Base-by-base conservation (phyloP, 2,329 filamentous ascomycete species). In the Dothideomycetes sp. region DNA sequence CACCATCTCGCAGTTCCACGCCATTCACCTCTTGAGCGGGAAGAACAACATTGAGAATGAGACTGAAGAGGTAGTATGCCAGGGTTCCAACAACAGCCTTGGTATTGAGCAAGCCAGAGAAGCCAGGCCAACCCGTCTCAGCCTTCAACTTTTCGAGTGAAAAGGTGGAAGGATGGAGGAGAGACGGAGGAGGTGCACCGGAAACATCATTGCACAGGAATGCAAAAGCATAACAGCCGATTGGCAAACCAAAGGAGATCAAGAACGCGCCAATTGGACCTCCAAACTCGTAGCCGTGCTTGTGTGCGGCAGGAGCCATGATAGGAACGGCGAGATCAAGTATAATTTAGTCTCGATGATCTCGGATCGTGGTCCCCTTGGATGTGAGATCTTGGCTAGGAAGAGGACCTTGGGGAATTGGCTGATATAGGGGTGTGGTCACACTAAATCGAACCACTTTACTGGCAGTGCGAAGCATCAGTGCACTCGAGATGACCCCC, bases 161-260 rank as follows among this genome's bases (percentile, higher is more conserved):
- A 32, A 58, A 48, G n/a, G 49, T 51, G 4, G 54, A 53, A 22
- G 84, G 87, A 49, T 73, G 70, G 29, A 94, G 72, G 7, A 89
- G 70, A 3, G 84, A 86, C 3, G 88, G 86, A 3, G 84, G 80
- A 34, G 89, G 91, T 57, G 91, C 96, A 43, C 91, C 89, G 7
- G 85, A 81, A 47, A 93, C 69, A 59, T 96, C 88, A 65, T 95
- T 96, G 72, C 89, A 95, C 52, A 81, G 69, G 56, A 95, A 94
- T 34, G 79, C 73, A 56, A 89, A 81, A 51, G 79, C 58, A 63
- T 91, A 94, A 51, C 86, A 75, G 47, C 88, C 71, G 31, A 87
- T 45, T 0, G 89, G 89, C 1, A 95, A 76, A 41, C 80, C 79
- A 52, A 93, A 81, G 5, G 83, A 83, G 54, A 96, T 84, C 45